Percentiles rank a stretch among this genome's conserved stretches.
Evolutionary conservation across 2,329 filamentous ascomycete species (phyloP).

Genomic region (Hypoxylon sp.): DNA sequence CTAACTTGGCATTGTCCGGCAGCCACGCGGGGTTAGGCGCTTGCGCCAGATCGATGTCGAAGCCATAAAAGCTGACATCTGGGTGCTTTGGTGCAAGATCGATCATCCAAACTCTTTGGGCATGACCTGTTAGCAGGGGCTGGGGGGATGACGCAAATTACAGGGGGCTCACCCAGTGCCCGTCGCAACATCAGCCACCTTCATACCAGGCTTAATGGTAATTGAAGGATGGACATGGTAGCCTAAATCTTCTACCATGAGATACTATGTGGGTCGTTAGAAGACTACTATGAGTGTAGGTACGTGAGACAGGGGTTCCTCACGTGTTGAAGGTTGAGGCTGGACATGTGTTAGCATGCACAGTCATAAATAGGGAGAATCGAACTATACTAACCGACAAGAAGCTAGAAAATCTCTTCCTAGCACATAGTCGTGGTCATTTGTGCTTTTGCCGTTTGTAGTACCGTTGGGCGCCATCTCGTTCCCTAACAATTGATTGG

Average conservation of each 20-base stretch:
- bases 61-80: neutral
- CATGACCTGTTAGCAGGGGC: neutral
- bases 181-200: neutral
- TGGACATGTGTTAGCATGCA: neutral
- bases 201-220: slow-evolving; percentile 1
- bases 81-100: neutral
- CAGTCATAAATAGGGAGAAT: neutral
- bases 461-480: slow-evolving; percentile 1
- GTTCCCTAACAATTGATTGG: neutral
- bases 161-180: neutral
- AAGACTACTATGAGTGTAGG: neutral
- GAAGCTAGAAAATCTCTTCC: slow-evolving; percentile 1
- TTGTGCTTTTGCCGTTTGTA: neutral
- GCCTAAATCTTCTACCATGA: neutral
- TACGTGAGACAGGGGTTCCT: neutral
- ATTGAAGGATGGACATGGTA: neutral
- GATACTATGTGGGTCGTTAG: neutral
- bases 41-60: neutral
- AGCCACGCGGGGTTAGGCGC: neutral
- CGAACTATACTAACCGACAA: neutral
- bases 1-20: neutral
- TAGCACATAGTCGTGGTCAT: neutral
- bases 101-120: neutral
- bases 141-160: neutral
- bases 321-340: neutral